A percentile compares a stretch with the other conserved stretches of the same genome.
These are phyloP conservation scores for Neoboletus subvelutipes DNA, from an alignment of 768 basidiomycete species.

Conservation along the genomic window DNA sequence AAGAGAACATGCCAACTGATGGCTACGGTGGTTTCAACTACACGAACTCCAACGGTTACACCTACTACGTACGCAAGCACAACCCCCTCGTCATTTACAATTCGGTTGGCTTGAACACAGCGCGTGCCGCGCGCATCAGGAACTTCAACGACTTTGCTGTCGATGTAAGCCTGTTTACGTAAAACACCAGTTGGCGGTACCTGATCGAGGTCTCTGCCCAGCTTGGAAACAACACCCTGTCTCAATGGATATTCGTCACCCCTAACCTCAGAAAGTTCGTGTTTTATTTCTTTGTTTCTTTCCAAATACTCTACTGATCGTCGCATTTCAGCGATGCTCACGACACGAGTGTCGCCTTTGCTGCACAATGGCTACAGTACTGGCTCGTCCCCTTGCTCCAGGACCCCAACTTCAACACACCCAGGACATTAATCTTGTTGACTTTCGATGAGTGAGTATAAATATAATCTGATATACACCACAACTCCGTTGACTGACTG, in stretches of 20 bases:
- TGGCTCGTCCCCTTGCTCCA: conserved; percentile 52
- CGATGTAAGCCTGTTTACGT: conserved; percentile 36
- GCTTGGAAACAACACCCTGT: conserved; percentile 42
- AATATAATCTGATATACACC: conserved; percentile 18
- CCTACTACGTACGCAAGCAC: conserved; percentile 55
- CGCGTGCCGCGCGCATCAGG: conserved; percentile 44
- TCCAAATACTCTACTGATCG: background rate
- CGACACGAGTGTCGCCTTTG: conserved; percentile 53
- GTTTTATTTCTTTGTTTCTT: background rate
- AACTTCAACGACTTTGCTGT: conserved; percentile 62
- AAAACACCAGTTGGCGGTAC: too few relatives aligned
- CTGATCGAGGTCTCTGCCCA: background rate
- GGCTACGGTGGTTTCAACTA: conserved; percentile 44
- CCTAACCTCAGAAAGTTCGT: conserved; percentile 46
- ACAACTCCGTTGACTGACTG: background rate
- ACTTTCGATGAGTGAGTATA: conserved; percentile 59
- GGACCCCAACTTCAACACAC: conserved; percentile 52
- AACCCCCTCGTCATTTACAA: conserved; percentile 52
- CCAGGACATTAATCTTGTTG: conserved; percentile 54
- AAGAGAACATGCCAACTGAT: conserved; percentile 54
- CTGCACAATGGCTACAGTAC: conserved; percentile 44
- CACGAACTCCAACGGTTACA: conserved; percentile 33
- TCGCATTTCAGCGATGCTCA: conserved; percentile 49
- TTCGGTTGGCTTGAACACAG: conserved; percentile 42
- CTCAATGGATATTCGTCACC: conserved; percentile 61